Percentiles rank a stretch among this genome's conserved stretches.
Evolutionary conservation across 345 rosid species (phyloP).

Genomic region (Rhizophora mangle): DNA sequence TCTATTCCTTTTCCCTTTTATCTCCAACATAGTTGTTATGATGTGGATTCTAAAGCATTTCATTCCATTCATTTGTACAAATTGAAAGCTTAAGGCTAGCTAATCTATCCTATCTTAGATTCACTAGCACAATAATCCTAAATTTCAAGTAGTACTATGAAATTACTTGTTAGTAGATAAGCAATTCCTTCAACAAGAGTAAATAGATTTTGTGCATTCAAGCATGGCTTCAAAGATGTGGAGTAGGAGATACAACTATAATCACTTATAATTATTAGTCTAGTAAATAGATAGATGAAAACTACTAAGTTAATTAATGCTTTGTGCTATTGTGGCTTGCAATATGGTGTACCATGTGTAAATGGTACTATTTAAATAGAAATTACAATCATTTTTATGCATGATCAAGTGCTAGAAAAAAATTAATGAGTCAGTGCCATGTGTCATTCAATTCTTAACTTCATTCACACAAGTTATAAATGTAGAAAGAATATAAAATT

Average conservation of each 20-base stretch:
- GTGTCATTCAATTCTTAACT: background rate
- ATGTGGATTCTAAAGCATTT: slow-evolving; percentile 15
- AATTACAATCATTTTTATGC: background rate
- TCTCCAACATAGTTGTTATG: slow-evolving; percentile 7
- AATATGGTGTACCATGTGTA: no score
- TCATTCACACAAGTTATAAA: background rate
- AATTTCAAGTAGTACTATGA: no score
- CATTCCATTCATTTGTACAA: no score
- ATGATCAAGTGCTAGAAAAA: no score
- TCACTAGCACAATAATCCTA: background rate
- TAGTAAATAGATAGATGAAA: background rate
- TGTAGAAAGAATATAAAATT: background rate
- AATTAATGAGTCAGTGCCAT: slow-evolving; percentile 2
- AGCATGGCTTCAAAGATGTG: slow-evolving; percentile 1
- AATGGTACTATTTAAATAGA: no score
- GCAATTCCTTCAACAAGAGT: no score
- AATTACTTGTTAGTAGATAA: no score
- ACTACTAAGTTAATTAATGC: no score
- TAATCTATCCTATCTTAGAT: background rate
- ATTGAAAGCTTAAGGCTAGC: no score
- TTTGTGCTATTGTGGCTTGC: no score
- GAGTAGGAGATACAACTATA: background rate
- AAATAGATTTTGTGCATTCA: background rate
- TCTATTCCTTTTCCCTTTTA: background rate
- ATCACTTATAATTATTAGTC: no score